Percentiles rank a stretch among this genome's conserved stretches.
Evolutionary conservation across 805 yeast genomes (phyloP).

Genomic region (Saccharomyces cerevisiae): DNA sequence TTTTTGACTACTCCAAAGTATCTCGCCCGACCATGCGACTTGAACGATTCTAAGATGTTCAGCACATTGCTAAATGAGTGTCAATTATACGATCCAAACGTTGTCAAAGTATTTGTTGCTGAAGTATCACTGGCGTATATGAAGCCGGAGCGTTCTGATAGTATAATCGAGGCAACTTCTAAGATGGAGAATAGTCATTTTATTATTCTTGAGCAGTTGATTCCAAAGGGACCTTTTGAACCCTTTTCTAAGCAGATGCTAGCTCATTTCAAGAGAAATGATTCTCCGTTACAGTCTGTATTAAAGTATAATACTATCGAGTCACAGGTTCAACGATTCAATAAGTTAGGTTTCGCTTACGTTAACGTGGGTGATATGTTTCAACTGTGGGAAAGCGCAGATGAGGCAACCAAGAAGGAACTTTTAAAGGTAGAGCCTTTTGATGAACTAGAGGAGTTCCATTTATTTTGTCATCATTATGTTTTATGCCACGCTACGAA

Average conservation of each 20-base stretch:
- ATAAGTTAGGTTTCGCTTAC: constrained; percentile 36
- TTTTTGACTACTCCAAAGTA: constrained; percentile 38
- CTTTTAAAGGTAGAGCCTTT: constrained; percentile 54
- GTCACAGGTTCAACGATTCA: constrained; percentile 46
- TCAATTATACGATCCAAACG: constrained; percentile 16
- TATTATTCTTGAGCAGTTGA: constrained; percentile 58
- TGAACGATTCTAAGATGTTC: constrained; percentile 41
- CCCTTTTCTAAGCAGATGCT: constrained; percentile 72
- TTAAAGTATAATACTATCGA: constrained; percentile 42
- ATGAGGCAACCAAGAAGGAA: constrained; percentile 30
- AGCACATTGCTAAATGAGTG: constrained; percentile 9
- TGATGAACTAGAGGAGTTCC: constrained; percentile 81
- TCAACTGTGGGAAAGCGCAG: constrained; percentile 50
- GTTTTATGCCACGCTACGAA: constrained; percentile 58
- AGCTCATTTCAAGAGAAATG: constrained; percentile 54
- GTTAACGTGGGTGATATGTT: constrained; percentile 48
- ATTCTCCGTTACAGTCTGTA: constrained; percentile 65
- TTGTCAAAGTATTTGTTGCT: constrained; percentile 56
- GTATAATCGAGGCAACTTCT: constrained; percentile 43
- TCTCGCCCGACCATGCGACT: constrained; percentile 57
- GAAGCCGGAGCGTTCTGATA: constrained; percentile 58
- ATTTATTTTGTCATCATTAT: constrained; percentile 68
- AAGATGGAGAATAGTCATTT: constrained; percentile 47
- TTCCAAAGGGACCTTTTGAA: constrained; percentile 55
- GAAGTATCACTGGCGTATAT: constrained; percentile 80